phyloP scores from a whole-genome alignment of 2,329 filamentous ascomycete species.

The Plenodomus tracheiphilus region DNA sequence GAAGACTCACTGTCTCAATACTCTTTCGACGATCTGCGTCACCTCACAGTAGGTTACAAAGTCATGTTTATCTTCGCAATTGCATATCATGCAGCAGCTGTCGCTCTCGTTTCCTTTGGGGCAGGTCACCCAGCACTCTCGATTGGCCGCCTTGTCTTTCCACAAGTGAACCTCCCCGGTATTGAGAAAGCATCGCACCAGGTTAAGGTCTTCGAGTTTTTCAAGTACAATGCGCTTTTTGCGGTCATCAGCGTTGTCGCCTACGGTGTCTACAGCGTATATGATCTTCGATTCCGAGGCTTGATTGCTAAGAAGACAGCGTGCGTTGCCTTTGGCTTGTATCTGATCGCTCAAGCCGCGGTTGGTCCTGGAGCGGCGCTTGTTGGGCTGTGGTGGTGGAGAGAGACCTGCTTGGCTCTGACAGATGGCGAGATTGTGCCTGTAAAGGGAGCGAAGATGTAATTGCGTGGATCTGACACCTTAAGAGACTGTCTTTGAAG shows the following conservation, averaged over 20 bases:
- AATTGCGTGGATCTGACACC: too few relatives aligned
- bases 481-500: too few relatives aligned
- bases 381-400: conserved; percentile 9
- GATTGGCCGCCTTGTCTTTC: too few relatives aligned
- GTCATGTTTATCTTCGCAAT: too few relatives aligned
- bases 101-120: too few relatives aligned
- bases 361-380: conserved; percentile 10
- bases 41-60: not conserved
- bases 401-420: too few relatives aligned
- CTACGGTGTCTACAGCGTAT: conserved; percentile 5
- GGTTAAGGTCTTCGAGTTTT: conserved; percentile 1
- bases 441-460: too few relatives aligned
- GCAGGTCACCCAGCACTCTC: too few relatives aligned
- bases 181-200: not conserved
- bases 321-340: not conserved
- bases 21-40: not conserved
- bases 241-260: conserved; percentile 1
- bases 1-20: not conserved
- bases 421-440: too few relatives aligned
- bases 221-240: conserved; percentile 2
- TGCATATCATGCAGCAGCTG: too few relatives aligned
- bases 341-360: not conserved
- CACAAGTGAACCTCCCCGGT: too few relatives aligned
- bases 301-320: conserved; percentile 2
- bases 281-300: conserved; percentile 2